These are phyloP conservation scores for Blastosporella zonata DNA, from an alignment of 1,284 basidiomycete species.

Conservation along the genomic window DNA sequence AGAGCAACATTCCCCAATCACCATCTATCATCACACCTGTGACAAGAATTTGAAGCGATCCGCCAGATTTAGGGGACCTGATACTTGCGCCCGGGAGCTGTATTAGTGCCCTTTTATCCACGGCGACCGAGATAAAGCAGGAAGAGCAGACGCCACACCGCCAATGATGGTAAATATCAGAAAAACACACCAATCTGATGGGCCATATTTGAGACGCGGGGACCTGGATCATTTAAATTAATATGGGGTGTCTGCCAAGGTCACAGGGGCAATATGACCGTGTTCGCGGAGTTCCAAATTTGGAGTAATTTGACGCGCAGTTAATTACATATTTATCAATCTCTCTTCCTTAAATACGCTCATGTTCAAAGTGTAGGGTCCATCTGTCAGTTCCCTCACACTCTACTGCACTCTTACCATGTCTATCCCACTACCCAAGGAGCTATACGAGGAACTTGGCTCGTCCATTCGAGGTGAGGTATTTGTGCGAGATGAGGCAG, in stretches of 20 bases:
- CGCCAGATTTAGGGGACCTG: too few relatives aligned
- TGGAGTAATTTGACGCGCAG: background rate
- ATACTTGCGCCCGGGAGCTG: too few relatives aligned
- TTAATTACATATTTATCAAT: background rate
- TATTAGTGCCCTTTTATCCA: too few relatives aligned
- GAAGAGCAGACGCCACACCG: too few relatives aligned
- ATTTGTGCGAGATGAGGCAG: conserved; percentile 40
- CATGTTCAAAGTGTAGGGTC: background rate
- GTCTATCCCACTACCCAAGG: conserved; percentile 19
- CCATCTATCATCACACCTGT: too few relatives aligned
- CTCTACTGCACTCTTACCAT: conserved; percentile 2
- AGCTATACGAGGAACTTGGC: conserved; percentile 40
- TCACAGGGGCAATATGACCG: background rate
- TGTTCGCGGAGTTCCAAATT: background rate
- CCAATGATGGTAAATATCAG: too few relatives aligned
- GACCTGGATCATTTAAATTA: too few relatives aligned
- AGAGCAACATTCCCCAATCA: too few relatives aligned
- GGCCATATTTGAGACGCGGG: too few relatives aligned
- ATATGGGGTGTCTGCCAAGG: background rate
- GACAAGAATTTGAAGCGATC: too few relatives aligned
- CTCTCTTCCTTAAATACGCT: conserved; percentile 4
- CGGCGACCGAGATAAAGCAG: too few relatives aligned
- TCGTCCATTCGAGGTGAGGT: conserved; percentile 45
- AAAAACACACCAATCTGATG: too few relatives aligned
- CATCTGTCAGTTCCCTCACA: background rate